These are phyloP conservation scores for Populus hybrid DNA, from an alignment of 441 rosid species.

Conservation along the genomic window DNA sequence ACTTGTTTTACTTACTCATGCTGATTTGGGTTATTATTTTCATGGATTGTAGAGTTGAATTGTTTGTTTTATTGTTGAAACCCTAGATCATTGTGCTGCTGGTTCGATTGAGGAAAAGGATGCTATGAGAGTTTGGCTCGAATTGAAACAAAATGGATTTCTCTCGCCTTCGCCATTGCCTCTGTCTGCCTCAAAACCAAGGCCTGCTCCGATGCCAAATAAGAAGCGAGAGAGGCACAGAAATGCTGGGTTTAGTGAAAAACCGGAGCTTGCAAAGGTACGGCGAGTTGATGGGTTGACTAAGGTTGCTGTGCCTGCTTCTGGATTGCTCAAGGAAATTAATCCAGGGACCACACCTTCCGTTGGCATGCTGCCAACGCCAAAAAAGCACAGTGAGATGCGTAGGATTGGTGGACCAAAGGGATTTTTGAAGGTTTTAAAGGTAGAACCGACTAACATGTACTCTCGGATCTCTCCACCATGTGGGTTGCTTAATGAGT, in stretches of 20 bases:
- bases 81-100: background rate
- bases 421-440: constrained; percentile 22
- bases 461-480: constrained; percentile 30
- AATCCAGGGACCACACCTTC: background rate
- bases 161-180: constrained; percentile 26
- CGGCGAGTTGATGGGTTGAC: background rate
- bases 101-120: constrained; percentile 17
- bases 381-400: background rate
- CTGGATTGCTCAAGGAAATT: background rate
- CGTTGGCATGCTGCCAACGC: background rate
- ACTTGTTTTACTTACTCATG: background rate
- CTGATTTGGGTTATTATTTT: background rate
- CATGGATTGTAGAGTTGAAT: background rate
- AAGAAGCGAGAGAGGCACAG: constrained; percentile 20
- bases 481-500: constrained; percentile 30
- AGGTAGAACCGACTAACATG: background rate
- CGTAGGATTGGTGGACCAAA: background rate
- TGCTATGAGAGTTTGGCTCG: constrained; percentile 32
- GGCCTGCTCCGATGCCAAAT: constrained; percentile 5
- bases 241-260: constrained; percentile 2
- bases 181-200: constrained; percentile 9
- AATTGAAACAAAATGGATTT: constrained; percentile 36
- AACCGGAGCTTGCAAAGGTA: constrained; percentile 5
- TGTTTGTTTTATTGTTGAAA: background rate
- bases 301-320: background rate